These are phyloP conservation scores for Lentinula novae-zelandiae DNA, from an alignment of 1,284 basidiomycete genomes.

Conservation along the genomic window DNA sequence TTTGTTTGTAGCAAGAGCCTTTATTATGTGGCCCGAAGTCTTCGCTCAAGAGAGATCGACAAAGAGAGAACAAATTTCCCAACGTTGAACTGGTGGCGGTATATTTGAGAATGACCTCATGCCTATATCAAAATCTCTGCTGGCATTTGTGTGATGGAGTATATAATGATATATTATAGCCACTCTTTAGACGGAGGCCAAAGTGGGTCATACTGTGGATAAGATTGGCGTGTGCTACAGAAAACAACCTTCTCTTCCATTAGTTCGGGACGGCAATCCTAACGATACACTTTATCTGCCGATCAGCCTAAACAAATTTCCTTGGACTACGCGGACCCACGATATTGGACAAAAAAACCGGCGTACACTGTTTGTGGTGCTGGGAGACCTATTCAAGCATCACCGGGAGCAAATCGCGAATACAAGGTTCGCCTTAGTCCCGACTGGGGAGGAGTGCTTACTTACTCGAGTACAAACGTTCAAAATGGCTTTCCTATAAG, in stretches of 20 bases:
- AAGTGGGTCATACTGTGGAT: neutral
- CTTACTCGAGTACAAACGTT: neutral
- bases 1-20: neutral
- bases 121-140: neutral
- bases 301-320: neutral
- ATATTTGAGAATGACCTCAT: neutral
- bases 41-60: slow-evolving; percentile 1
- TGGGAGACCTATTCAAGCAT: neutral
- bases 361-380: neutral
- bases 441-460: neutral
- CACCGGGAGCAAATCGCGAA: neutral
- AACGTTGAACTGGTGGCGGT: neutral
- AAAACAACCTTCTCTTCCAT: neutral
- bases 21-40: neutral
- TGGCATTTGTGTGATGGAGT: neutral
- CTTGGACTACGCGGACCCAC: slow-evolving; percentile 4
- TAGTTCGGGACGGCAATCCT: neutral
- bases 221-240: neutral
- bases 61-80: neutral
- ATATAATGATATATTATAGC: neutral
- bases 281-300: neutral
- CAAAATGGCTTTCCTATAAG: neutral
- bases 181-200: neutral
- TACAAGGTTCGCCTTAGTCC: neutral
- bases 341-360: neutral